Evolutionary conservation across 169 alveolate species (phyloP).

Genomic region (Perkinsus marinus): DNA sequence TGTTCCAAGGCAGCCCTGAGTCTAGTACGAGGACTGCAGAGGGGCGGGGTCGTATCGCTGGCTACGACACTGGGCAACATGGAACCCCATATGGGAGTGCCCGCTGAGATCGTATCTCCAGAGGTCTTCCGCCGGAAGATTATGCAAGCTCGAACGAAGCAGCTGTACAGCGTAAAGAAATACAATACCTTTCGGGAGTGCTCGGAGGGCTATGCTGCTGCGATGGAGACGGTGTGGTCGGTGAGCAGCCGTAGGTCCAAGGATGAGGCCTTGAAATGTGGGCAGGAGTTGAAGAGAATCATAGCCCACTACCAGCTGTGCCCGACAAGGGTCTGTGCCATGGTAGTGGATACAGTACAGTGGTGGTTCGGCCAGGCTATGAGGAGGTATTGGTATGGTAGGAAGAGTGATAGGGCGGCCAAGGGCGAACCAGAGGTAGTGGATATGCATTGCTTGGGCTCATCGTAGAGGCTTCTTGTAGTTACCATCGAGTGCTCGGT

Average conservation of each 20-base stretch:
- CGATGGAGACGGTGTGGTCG: not conserved
- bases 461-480: not conserved
- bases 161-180: not conserved
- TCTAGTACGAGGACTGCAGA: not conserved
- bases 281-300: not conserved
- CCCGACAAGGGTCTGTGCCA: not conserved
- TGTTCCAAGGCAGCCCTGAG: not conserved
- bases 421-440: not conserved
- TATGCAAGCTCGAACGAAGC: not conserved
- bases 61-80: not conserved
- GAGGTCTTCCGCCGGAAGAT: not conserved
- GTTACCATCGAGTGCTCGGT: not conserved
- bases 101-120: not conserved
- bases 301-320: not conserved
- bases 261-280: not conserved
- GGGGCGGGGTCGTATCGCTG: not conserved
- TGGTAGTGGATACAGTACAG: not conserved
- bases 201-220: not conserved
- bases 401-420: not conserved
- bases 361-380: not conserved
- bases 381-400: not conserved
- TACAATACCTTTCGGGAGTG: not conserved
- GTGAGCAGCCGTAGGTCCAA: not conserved
- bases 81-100: not conserved
- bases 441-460: not conserved